phyloP scores from a whole-genome alignment of 1,139 yeast genomes.

The Blastobotrys serpentis region DNA sequence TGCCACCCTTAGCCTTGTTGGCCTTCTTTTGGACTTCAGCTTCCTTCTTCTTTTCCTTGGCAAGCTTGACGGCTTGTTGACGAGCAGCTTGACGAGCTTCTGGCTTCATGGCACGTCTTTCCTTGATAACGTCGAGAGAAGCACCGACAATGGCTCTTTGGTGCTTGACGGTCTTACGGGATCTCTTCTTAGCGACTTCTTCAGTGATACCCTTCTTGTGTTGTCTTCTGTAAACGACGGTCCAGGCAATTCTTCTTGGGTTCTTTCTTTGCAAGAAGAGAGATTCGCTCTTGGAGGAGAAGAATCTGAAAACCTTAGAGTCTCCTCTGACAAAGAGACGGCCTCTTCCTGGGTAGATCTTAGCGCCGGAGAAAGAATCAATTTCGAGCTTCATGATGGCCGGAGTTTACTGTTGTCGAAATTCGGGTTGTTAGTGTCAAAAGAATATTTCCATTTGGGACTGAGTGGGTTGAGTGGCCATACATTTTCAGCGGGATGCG shows the following conservation, averaged over 20 bases:
- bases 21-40: slow-evolving; percentile 94
- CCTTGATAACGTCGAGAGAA: slow-evolving; percentile 95
- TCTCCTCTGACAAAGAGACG: slow-evolving; percentile 99
- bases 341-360: slow-evolving; percentile 99
- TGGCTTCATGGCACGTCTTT: slow-evolving; percentile 95
- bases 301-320: slow-evolving; percentile 99
- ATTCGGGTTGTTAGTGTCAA: slow-evolving; percentile 4
- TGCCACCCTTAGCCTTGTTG: slow-evolving; percentile 84
- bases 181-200: slow-evolving; percentile 95
- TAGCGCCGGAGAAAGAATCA: slow-evolving; percentile 98
- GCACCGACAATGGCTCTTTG: slow-evolving; percentile 99
- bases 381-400: slow-evolving; percentile 93
- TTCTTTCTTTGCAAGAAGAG: slow-evolving; percentile 99
- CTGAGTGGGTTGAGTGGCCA: slow-evolving; percentile 16
- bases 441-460: slow-evolving; percentile 8
- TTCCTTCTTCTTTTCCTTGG: slow-evolving; percentile 94
- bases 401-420: slow-evolving; percentile 17
- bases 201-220: slow-evolving; percentile 99
- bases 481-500: too few relatives aligned
- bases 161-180: slow-evolving; percentile 96
- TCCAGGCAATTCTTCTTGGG: slow-evolving; percentile 99
- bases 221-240: slow-evolving; percentile 98
- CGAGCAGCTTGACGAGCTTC: slow-evolving; percentile 98
- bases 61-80: slow-evolving; percentile 85
- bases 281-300: slow-evolving; percentile 95